Conservation (phyloP, 805 yeast genomes). For the Saturnispora galanensis region DNA sequence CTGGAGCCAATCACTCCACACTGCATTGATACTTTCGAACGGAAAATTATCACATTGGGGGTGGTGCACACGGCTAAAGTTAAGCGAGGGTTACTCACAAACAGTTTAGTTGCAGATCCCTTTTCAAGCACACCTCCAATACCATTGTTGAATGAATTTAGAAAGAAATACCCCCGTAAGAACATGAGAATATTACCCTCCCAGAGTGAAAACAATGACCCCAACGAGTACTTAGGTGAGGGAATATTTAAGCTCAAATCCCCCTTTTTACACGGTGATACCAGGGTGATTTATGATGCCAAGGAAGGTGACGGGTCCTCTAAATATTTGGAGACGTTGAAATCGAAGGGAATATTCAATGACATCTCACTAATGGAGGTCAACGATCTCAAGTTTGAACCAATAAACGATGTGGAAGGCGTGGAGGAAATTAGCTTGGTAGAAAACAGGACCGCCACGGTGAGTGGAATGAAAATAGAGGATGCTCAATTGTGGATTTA, state of each 20-base stretch:
- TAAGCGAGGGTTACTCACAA: slow-evolving; percentile 17
- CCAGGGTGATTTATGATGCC: slow-evolving; percentile 22
- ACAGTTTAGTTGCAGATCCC: slow-evolving; percentile 25
- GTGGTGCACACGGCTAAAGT: slow-evolving; percentile 18
- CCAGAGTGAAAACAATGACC: slow-evolving; percentile 1
- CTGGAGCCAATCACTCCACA: slow-evolving; percentile 13
- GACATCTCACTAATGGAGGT: slow-evolving; percentile 25
- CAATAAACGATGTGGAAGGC: slow-evolving; percentile 11
- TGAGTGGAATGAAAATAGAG: slow-evolving; percentile 1
- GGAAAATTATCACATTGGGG: slow-evolving; percentile 22
- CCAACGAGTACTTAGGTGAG: slow-evolving; percentile 8
- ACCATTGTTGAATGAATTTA: slow-evolving; percentile 13
- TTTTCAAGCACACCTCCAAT: slow-evolving; percentile 19
- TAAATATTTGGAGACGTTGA: slow-evolving; percentile 7
- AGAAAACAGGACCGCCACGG: neutral
- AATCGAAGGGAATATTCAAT: slow-evolving; percentile 19
- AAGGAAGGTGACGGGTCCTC: slow-evolving; percentile 18
- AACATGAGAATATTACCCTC: slow-evolving; percentile 13
- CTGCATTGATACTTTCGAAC: slow-evolving; percentile 11
- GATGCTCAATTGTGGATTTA: slow-evolving; percentile 25
- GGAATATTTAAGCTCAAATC: slow-evolving; percentile 19
- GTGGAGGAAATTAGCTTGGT: slow-evolving; percentile 10
- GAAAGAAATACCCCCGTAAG: slow-evolving; percentile 6
- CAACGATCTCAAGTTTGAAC: slow-evolving; percentile 9
- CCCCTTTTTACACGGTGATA: slow-evolving; percentile 23